phyloP scores from a whole-genome alignment of 352 stramenopile species.

The Globisporangium splendens region DNA sequence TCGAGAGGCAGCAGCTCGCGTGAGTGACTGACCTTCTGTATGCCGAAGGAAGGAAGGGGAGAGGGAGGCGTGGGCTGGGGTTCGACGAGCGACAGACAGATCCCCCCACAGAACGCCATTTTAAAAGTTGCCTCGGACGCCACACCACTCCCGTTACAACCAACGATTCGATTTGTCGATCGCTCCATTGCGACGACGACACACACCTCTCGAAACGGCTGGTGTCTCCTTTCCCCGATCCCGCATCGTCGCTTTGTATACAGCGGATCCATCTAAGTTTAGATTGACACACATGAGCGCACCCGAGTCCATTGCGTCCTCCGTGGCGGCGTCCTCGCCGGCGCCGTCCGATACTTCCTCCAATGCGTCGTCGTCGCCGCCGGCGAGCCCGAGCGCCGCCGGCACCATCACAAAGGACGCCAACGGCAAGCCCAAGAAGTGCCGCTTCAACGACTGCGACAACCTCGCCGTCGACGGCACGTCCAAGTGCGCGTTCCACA shows the following conservation, averaged over 20 bases:
- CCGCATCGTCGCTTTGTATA: not conserved
- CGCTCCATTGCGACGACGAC: slow-evolving; percentile 10
- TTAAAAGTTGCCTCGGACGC: slow-evolving; percentile 47
- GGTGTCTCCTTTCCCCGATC: not conserved
- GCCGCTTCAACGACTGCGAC: slow-evolving; percentile 80
- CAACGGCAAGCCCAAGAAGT: slow-evolving; percentile 51
- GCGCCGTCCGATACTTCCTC: slow-evolving; percentile 14
- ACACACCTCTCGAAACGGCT: slow-evolving; percentile 8
- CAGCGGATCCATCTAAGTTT: slow-evolving; percentile 1
- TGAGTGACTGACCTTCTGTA: too few species aligned
- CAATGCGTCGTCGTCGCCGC: slow-evolving; percentile 13
- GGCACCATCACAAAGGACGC: slow-evolving; percentile 12
- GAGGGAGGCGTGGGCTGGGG: slow-evolving; percentile 9
- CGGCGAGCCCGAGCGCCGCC: not conserved
- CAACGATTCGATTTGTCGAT: slow-evolving; percentile 7
- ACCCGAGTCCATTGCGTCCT: not conserved
- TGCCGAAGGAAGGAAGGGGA: too few species aligned
- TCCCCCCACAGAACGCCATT: slow-evolving; percentile 38
- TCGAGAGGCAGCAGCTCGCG: too few species aligned
- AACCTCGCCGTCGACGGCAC: slow-evolving; percentile 69
- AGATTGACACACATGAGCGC: not conserved
- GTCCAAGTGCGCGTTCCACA: slow-evolving; percentile 79
- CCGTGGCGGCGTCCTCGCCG: slow-evolving; percentile 5
- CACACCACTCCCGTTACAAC: slow-evolving; percentile 17
- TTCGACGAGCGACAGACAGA: slow-evolving; percentile 40